Base-by-base conservation (phyloP, 176 grass and related monocot species). In the Bolboschoenus planiculmis region DNA sequence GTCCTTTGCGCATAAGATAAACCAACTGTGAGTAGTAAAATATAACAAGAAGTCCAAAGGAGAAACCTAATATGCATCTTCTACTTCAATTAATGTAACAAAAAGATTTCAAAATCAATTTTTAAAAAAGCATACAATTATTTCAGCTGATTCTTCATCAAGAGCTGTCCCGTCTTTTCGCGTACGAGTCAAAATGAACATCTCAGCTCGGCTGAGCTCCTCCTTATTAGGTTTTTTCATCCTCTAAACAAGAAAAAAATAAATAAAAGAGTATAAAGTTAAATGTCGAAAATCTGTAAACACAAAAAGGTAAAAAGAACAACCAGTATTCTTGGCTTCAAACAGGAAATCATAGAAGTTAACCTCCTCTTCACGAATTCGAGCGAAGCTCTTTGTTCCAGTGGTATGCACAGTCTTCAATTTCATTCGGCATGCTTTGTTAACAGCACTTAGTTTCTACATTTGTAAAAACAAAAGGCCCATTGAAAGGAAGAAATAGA, bases 291-390 rank as follows among this genome's bases (percentile, higher is more conserved):
- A 37, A n/a, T 71, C 57, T 81, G 55, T 78, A 21, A 62, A 44
- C 42, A 36, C 18, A 42, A 72, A 50, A 70, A 71, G 40, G 47
- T 57, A 21, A 23, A 57, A 54, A n/a, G 29, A 86, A 67, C 16
- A 24, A 70, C 34, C 16, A 40, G 31, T 31, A 27, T 2, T 43
- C 34, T 58, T 44, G 44, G 50, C 39, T 71, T 37, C 51, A 57
- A 86, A 42, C 44, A 80, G 68, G 5, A 30, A 31, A 30, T 31
- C 31, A 73, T 59, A 68, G 26, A 63, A 60, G n/a, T 78, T 78
- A 18, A 87, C 86, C 81, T 87, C 81, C 56, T 87, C 86, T 55
- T 87, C 56, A 51, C 42, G 71, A 64, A 84, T 87, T 29, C 86
- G 79, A 14, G 86, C 81, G 46, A 87, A 87, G 56, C 86, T 87